phyloP scores from a whole-genome alignment of 2,329 filamentous ascomycete genomes.

The Alternaria angustiovoidea region DNA sequence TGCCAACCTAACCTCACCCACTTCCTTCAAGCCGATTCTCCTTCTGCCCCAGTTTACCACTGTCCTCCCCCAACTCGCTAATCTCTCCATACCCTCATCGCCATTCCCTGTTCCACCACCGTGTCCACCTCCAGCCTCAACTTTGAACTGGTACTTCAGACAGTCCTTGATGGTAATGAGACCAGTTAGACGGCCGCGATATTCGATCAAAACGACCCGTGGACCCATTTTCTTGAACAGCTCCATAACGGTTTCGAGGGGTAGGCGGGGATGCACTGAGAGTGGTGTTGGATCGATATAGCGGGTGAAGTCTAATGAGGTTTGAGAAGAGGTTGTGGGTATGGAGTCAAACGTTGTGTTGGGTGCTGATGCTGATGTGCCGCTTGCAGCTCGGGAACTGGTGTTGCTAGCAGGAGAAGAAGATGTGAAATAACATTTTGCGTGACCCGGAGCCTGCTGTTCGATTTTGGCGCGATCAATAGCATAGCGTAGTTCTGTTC shows the following conservation, averaged over 20 bases:
- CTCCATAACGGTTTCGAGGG: constrained; percentile 97
- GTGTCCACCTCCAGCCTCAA: constrained; percentile 66
- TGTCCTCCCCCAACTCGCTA: constrained; percentile 32
- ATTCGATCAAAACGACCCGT: constrained; percentile 89
- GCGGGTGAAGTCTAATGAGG: constrained; percentile 77
- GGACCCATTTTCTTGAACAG: constrained; percentile 98
- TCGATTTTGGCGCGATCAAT: constrained; percentile 80
- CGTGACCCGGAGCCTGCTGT: constrained; percentile 64
- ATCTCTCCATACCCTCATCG: constrained; percentile 43
- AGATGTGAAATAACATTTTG: constrained; percentile 77
- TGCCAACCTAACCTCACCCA: constrained; percentile 35
- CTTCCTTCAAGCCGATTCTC: constrained; percentile 24
- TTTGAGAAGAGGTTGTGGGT: constrained; percentile 62
- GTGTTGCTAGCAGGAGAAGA: constrained; percentile 12
- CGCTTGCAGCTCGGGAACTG: constrained; percentile 34
- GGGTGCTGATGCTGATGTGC: constrained; percentile 25
- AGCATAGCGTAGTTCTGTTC: constrained; percentile 90
- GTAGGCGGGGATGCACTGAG: constrained; percentile 87
- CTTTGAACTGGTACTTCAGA: constrained; percentile 96
- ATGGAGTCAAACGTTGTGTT: constrained; percentile 67
- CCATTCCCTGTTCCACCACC: constrained; percentile 12
- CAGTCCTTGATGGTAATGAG: constrained; percentile 97
- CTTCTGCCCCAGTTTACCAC: constrained; percentile 32
- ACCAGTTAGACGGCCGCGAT: constrained; percentile 82
- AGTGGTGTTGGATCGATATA: constrained; percentile 92